Evolutionary conservation across 345 rosid genomes (phyloP).

Genomic region (Acer negundo): DNA sequence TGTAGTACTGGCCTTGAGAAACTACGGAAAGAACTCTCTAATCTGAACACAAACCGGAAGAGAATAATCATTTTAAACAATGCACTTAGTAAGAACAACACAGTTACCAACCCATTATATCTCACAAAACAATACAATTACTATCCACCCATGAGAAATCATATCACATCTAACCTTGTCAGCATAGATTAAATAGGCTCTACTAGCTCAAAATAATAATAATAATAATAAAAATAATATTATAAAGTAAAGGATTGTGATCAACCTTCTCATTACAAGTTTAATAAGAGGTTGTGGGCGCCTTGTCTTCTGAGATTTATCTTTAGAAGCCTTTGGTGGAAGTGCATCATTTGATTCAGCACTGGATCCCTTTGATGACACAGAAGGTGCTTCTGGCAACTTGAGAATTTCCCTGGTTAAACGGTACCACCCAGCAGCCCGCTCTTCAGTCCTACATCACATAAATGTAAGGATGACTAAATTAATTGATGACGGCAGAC

Average conservation of each 20-base stretch:
- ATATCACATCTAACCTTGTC: neutral
- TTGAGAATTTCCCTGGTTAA: slow-evolving; percentile 96
- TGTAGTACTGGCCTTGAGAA: slow-evolving; percentile 99
- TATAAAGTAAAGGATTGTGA: slow-evolving; percentile 16
- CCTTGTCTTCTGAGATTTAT: slow-evolving; percentile 82
- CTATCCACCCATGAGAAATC: neutral
- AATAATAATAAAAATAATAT: neutral
- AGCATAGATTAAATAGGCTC: neutral
- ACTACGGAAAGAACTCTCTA: slow-evolving; percentile 99
- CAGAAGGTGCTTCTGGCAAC: slow-evolving; percentile 90
- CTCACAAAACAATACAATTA: neutral
- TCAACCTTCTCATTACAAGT: slow-evolving; percentile 97
- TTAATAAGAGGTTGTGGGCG: slow-evolving; percentile 97
- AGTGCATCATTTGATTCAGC: slow-evolving; percentile 42
- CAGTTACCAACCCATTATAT: neutral
- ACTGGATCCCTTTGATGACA: slow-evolving; percentile 51
- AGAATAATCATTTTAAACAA: slow-evolving; percentile 14
- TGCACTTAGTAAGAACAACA: neutral
- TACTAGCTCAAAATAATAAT: neutral
- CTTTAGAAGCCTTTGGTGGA: slow-evolving; percentile 59
- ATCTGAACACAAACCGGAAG: slow-evolving; percentile 41
- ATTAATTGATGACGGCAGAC: neutral
- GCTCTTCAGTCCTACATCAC: slow-evolving; percentile 78
- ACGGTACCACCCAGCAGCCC: slow-evolving; percentile 98
- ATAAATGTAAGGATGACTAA: slow-evolving; percentile 11